Base-by-base conservation (phyloP, 306 rosid species). In the Dryas alaskensis region DNA sequence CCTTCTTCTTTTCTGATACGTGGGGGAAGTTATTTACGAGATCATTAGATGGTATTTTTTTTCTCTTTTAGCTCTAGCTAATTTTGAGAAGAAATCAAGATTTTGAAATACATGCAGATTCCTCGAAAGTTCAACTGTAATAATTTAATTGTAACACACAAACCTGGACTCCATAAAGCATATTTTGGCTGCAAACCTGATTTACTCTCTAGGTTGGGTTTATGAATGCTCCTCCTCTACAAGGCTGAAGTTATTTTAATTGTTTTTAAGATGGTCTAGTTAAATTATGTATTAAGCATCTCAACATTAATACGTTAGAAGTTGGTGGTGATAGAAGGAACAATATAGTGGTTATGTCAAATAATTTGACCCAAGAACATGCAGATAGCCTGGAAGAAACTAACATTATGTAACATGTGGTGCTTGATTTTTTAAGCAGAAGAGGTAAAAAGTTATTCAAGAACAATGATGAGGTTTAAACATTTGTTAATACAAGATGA, bases 1-100 rank as follows among this genome's bases (percentile, higher is more conserved):
- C 89, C 98, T 69, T 90, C 98, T 69, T 86, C 86, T 42, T 93
- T 89, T 86, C 72, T 90, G 76, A 81, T 93, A 64, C 90, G 98
- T 7, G 98, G 97, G 22, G 81, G 81, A 86, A 84, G 54, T 73
- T 93, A 87, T 79, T 84, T 89, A 47, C 84, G 37, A 69, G 97
- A 89, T 67, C 71, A 80, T 53, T 84, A 76, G 8, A 93, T 90
- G 96, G 97, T 90, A 81, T 31, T 45, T 4, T 59, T 50, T 10
- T 75, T 49, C 8, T 42, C 37, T 67, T 60, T 53, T 45, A 72
- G 44, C 52, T 65, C 59, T 73, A 46, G 45, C 52, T 69, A 75
- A 19, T 65, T 27, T 51, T 40, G 37, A 31, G 37, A 31, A 31
- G 37, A 31, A 31, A 31, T 31, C 1, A 31, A 31, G 37, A 31